These are phyloP conservation scores for Pythium brachiatum DNA, from an alignment of 352 stramenopile species.

Conservation along the genomic window DNA sequence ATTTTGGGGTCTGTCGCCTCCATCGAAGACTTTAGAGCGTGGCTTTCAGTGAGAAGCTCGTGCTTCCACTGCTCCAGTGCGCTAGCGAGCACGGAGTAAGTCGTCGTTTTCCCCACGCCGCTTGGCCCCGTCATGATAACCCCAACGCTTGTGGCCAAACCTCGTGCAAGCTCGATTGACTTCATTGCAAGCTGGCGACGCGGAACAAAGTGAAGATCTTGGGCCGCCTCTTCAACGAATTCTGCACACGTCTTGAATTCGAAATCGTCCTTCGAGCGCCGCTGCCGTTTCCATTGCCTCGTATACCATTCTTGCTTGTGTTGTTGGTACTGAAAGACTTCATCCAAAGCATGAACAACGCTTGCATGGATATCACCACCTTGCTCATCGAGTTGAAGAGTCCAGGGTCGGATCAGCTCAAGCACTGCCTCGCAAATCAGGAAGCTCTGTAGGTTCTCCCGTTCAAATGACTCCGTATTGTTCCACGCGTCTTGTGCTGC, in stretches of 20 bases:
- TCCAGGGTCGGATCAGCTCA: conserved; percentile 4
- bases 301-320: conserved; percentile 26
- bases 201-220: conserved; percentile 19
- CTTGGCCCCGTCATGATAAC: conserved; percentile 22
- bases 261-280: not conserved
- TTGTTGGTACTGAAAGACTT: conserved; percentile 16
- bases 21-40: not conserved
- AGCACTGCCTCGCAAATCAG: conserved; percentile 24
- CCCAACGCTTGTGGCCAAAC: conserved; percentile 9
- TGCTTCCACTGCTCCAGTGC: conserved; percentile 21
- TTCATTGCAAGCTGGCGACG: conserved; percentile 11
- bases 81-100: conserved; percentile 5
- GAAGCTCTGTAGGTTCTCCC: conserved; percentile 20
- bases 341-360: conserved; percentile 2
- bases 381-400: not conserved
- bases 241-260: conserved; percentile 11
- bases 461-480: conserved; percentile 22
- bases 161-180: conserved; percentile 1
- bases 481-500: conserved; percentile 11
- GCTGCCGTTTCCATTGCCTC: conserved; percentile 21
- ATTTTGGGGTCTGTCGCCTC: not conserved
- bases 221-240: conserved; percentile 13
- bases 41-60: conserved; percentile 4
- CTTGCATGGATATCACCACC: not conserved
- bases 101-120: conserved; percentile 21